phyloP scores from a whole-genome alignment of 257 asterid genomes.

The Plantago elongata region DNA sequence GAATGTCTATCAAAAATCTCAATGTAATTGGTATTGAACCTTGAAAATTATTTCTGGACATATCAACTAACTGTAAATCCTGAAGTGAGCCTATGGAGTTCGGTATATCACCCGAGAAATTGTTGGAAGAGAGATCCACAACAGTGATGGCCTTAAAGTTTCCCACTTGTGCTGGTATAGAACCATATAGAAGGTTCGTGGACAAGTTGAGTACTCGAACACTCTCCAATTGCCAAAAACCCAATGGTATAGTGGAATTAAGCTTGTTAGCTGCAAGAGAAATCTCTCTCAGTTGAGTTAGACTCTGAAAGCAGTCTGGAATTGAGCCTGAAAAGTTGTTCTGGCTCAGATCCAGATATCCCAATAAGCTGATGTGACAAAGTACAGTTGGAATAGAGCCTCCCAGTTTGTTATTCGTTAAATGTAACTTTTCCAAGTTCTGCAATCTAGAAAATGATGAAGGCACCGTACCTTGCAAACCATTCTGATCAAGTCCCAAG shows the following conservation, averaged over 20 bases:
- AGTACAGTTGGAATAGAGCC: slow-evolving; percentile 29
- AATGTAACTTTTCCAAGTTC: slow-evolving; percentile 30
- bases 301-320: slow-evolving; percentile 26
- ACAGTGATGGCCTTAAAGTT: slow-evolving; percentile 22
- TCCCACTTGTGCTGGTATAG: slow-evolving; percentile 26
- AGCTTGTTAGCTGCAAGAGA: slow-evolving; percentile 36
- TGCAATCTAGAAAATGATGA: slow-evolving; percentile 29
- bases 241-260: slow-evolving; percentile 24
- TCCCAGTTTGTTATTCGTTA: slow-evolving; percentile 22
- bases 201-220: slow-evolving; percentile 32
- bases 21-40: slow-evolving; percentile 28
- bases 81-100: slow-evolving; percentile 27
- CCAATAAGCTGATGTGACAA: slow-evolving; percentile 28
- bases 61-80: slow-evolving; percentile 21
- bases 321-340: slow-evolving; percentile 35
- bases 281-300: slow-evolving; percentile 23
- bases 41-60: slow-evolving; percentile 30
- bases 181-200: slow-evolving; percentile 26
- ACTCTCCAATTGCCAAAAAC: slow-evolving; percentile 34
- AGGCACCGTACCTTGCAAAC: slow-evolving; percentile 27
- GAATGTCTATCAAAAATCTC: slow-evolving; percentile 26
- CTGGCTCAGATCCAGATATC: slow-evolving; percentile 30
- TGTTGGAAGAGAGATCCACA: slow-evolving; percentile 32
- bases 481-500: slow-evolving; percentile 29
- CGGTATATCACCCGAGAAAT: slow-evolving; percentile 32